phyloP scores from a whole-genome alignment of 1,284 basidiomycete species.

The Austroboletus novae-zelandiae region DNA sequence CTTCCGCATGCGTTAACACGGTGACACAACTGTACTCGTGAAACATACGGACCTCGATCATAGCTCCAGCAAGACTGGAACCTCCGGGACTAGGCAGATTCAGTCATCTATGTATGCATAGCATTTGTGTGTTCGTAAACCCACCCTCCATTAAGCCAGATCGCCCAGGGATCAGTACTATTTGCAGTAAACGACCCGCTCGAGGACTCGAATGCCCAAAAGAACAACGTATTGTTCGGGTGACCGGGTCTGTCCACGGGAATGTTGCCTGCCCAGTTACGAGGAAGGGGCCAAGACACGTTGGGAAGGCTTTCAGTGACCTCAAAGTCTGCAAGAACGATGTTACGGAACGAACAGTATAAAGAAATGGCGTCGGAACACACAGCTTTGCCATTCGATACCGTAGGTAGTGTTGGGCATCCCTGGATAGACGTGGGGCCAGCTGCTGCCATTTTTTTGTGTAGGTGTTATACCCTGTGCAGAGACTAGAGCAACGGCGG shows the following conservation, averaged over 20 bases:
- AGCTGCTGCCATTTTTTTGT: constrained; percentile 9
- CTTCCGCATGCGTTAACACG: constrained; percentile 30
- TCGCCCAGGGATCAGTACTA: constrained; percentile 58
- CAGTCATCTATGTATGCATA: neutral
- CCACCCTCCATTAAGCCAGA: constrained; percentile 74
- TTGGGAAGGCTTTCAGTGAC: constrained; percentile 60
- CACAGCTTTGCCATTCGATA: constrained; percentile 58
- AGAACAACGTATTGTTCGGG: constrained; percentile 62
- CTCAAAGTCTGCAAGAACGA: constrained; percentile 50
- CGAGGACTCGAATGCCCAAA: constrained; percentile 64
- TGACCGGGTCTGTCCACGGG: constrained; percentile 59
- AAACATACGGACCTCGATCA: constrained; percentile 52
- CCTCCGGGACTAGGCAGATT: constrained; percentile 56
- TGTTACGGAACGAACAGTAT: constrained; percentile 39
- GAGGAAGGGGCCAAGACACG: constrained; percentile 53
- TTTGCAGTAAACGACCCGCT: constrained; percentile 55
- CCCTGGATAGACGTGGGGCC: constrained; percentile 28
- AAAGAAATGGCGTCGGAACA: constrained; percentile 32
- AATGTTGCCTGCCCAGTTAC: constrained; percentile 67
- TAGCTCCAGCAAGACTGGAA: constrained; percentile 61
- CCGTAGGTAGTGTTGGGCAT: constrained; percentile 45
- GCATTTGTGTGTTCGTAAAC: constrained; percentile 16
- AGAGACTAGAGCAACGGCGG: too few relatives aligned
- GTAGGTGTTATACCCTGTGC: too few relatives aligned
- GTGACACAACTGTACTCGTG: neutral